phyloP scores from a whole-genome alignment of 768 basidiomycete genomes.

The Rhodocollybia butyracea region DNA sequence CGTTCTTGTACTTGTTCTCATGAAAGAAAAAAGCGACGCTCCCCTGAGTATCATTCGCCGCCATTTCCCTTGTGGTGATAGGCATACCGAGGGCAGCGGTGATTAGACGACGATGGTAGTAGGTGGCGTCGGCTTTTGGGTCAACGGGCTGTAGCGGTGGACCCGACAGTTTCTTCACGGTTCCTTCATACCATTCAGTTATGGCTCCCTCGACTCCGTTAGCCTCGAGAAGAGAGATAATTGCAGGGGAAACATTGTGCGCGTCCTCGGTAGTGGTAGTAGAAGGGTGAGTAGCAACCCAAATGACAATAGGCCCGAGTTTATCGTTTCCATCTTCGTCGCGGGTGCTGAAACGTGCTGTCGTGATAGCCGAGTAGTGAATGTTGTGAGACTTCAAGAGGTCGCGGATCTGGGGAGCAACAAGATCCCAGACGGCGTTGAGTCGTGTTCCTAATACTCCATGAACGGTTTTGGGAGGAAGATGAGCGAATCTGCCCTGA shows the following conservation, averaged over 20 bases:
- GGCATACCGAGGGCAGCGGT: not conserved
- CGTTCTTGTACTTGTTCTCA: conserved; percentile 21
- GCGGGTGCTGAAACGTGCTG: not conserved
- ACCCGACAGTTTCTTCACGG: not conserved
- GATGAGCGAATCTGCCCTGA: not conserved
- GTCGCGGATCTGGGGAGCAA: not conserved
- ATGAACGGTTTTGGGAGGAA: not conserved
- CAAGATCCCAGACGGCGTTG: not conserved
- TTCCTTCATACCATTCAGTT: not conserved
- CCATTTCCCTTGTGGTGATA: not conserved
- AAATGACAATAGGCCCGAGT: not conserved
- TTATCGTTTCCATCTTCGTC: not conserved
- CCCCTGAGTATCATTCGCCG: conserved; percentile 24
- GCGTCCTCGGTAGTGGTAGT: not conserved
- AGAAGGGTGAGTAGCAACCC: not conserved
- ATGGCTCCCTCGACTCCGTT: not conserved
- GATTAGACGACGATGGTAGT: not conserved
- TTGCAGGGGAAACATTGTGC: not conserved
- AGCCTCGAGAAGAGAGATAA: not conserved
- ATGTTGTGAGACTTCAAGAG: not conserved
- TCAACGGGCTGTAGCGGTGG: not conserved
- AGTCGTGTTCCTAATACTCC: not conserved
- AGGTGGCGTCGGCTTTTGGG: not conserved
- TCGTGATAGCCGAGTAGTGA: not conserved
- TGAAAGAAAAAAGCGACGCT: conserved; percentile 26